Base-by-base conservation (phyloP, 441 rosid species). In the Erodium trifolium region DNA sequence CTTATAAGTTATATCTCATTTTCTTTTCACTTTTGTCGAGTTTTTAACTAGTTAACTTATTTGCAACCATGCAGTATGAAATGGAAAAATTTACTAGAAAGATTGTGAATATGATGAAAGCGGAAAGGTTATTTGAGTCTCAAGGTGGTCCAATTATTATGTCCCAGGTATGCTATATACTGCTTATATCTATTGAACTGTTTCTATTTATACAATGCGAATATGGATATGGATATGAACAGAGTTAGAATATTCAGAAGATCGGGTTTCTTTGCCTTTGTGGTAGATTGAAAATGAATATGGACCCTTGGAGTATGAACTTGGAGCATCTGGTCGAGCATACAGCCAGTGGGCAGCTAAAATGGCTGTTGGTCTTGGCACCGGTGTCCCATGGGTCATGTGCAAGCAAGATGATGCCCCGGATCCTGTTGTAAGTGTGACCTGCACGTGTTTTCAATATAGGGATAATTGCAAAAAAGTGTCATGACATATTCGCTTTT, bases 81-180 rank as follows among this genome's bases (percentile, higher is more conserved):
- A 91, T 91, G 97, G 77, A 88, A 84, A 84, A 88, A 57, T 91
- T 89, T 75, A 88, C 96, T 3, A 89, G 83, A 81, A 91, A 87
- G 81, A 89, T 91, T 69, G 97, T 91, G 68, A 80, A 83, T 55
- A 66, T 91, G 81, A 87, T 91, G 97, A 89, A 89, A 87, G 84
- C 85, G 78, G 92, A 89, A 75, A 79, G 78, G 70, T 80, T 91
- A 80, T 91, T 80, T 65, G 91, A 91, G 82, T 87, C 96, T 7
- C 96, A 89, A 76, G 93, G 97, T 62, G 97, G 97, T 69, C 96
- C 96, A 37, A 91, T 91, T 70, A 87, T 91, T 41, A 96, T 91
- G 49, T 85, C 93, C 71, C 97, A 91, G 92, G 97, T 89, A 68
- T 31, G 49, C 49, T 43, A 43, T 9, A 43, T 43, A 34, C 37